Evolutionary conservation across 495 filamentous ascomycete species (phyloP).

Genomic region (Aspergillus diversus): DNA sequence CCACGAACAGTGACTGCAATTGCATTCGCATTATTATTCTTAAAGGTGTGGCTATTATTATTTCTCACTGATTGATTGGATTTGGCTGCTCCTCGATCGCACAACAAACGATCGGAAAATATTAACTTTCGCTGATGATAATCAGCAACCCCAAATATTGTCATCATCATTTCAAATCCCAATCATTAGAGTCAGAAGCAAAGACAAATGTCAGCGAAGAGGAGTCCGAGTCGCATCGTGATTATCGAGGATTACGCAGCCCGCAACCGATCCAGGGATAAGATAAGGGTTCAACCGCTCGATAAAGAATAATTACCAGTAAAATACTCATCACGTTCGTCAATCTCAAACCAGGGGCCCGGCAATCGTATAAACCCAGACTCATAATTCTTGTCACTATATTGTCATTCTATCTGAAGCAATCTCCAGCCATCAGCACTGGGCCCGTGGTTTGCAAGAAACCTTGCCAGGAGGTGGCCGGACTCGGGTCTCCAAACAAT

Average conservation of each 20-base stretch:
- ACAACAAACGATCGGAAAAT: no score
- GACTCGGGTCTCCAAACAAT: neutral
- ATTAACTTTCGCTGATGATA: neutral
- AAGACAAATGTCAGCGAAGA: no score
- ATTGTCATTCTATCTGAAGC: neutral
- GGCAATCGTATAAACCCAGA: neutral
- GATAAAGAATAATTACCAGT: neutral
- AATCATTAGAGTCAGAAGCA: no score
- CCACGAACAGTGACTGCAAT: neutral
- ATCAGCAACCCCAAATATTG: neutral
- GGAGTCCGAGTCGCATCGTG: no score
- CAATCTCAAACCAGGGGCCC: neutral
- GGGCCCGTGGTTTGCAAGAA: constrained; percentile 7
- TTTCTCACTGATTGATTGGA: neutral
- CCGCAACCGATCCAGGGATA: neutral
- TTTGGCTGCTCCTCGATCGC: neutral
- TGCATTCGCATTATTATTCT: neutral
- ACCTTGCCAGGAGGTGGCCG: neutral
- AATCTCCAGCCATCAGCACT: neutral
- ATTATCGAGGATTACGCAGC: no score
- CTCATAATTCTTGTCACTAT: neutral
- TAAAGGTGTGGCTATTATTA: neutral
- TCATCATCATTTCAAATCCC: no score
- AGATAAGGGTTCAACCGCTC: neutral
- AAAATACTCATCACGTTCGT: neutral